Conservation (phyloP, 148 eudicot species). For the Fagopyrum homotropicum region DNA sequence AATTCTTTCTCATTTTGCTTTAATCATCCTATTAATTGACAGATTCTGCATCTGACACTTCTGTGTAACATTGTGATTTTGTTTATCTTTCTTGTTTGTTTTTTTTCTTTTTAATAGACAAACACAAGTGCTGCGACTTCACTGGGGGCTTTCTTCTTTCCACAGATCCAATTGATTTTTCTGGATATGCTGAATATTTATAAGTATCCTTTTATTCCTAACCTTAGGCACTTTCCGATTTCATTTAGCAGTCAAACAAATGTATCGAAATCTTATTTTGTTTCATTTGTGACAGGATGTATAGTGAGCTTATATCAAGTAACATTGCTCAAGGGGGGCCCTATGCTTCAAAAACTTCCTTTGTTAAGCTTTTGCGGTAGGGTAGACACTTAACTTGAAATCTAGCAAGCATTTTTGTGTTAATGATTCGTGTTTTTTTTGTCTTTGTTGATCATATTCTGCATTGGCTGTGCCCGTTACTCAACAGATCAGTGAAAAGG, state of each 20-base stretch:
- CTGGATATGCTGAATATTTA: constrained; percentile 98
- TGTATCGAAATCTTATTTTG: neutral
- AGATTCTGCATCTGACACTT: neutral
- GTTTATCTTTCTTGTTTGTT: neutral
- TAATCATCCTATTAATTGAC: neutral
- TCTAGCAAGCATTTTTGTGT: neutral
- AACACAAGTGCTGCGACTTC: constrained; percentile 88
- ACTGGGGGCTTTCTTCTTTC: constrained; percentile 34
- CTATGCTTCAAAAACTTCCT: constrained; percentile 71
- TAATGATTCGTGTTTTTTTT: neutral
- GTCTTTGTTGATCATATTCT: neutral
- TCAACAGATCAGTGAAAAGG: constrained; percentile 83
- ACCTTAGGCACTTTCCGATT: neutral
- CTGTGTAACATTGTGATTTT: neutral
- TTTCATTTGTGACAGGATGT: constrained; percentile 26
- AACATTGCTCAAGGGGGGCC: constrained; percentile 88
- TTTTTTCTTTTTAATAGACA: constrained; percentile 39
- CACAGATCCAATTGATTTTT: constrained; percentile 81
- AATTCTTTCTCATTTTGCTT: neutral
- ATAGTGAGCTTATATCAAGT: constrained; percentile 93
- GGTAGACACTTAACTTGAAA: constrained; percentile 3
- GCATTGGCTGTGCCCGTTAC: neutral
- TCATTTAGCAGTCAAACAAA: neutral
- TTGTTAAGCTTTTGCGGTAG: constrained; percentile 90
- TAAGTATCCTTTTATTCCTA: constrained; percentile 33